Evolutionary conservation across 192 early-diverging fungal genomes (phyloP), one percentile per base, ranked within the genome.

Genomic region (Backusella westeae): DNA sequence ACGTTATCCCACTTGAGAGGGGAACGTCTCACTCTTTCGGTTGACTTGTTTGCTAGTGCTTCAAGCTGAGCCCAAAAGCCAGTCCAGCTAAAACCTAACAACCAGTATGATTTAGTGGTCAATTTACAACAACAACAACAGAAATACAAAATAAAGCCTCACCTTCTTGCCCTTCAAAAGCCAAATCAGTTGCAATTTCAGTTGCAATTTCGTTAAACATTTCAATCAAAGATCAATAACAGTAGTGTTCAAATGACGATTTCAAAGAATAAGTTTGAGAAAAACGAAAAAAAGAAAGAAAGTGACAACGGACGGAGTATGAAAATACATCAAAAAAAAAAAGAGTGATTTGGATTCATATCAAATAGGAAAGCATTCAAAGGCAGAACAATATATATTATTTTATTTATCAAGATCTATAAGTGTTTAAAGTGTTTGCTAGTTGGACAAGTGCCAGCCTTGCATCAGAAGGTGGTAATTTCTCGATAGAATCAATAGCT

Each of bases 381-480:
- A 32, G 32, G 32, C 32, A 32, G 0, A 32, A 32, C 32, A 32
- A 32, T 32, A 3, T 3, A 2, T 32, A 32, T 32, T 32, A 10
- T 12, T 44, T 44, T 44, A 44, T 44, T 44, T 44, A 44, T 44
- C 42, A 63, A 29, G 21, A 21, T 69, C 72, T 75, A 75, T 65
- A 65, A 75, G 90, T 94, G 21, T 97, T 75, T 46, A 96, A 92
- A 41, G 94, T 92, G 26, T 92, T 77, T 17, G 96, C 92, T 9
- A 99, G 78, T 36, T 93, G 86, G 21, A 95, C 88, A 38, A 99
- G 80, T 0, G 96, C 96, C 9, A 90, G 78, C 36, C 89, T 82
- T 8, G 97, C 97, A 23, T 89, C 85, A 0, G 93, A 95, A 44
- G 86, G 81, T 6, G 96, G 95, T 63, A 97, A 77, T 44, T 86